phyloP scores from a whole-genome alignment of 2,329 filamentous ascomycete genomes.

The Fusarium chuoi region DNA sequence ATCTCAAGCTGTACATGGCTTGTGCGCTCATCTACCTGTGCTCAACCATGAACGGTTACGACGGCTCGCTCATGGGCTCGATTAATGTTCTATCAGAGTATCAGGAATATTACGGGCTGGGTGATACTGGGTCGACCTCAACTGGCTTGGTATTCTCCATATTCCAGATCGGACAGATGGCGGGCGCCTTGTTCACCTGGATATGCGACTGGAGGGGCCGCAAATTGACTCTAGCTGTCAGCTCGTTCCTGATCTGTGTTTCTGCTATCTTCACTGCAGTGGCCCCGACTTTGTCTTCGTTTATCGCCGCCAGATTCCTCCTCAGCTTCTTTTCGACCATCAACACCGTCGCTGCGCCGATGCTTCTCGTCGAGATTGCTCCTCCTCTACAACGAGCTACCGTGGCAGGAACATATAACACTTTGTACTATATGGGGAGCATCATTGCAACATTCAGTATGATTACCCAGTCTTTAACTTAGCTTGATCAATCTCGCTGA shows the following conservation, averaged over 20 bases:
- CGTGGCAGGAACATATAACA: not conserved
- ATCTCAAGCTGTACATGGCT: not conserved
- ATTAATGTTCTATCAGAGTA: not conserved
- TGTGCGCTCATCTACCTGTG: not conserved
- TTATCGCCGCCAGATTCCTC: not conserved
- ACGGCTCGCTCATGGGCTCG: not conserved
- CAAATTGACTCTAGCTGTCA: not conserved
- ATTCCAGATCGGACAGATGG: not conserved
- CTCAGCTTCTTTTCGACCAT: not conserved
- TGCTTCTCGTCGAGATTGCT: not conserved
- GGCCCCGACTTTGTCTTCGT: not conserved
- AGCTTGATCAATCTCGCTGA: accelerated
- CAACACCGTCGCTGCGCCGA: not conserved
- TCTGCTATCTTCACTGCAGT: not conserved
- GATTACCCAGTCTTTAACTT: accelerated
- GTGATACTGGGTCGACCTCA: not conserved
- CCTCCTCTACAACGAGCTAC: not conserved
- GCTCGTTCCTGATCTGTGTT: not conserved
- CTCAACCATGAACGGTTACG: not conserved
- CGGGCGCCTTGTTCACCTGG: not conserved
- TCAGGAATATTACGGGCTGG: not conserved
- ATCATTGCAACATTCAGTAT: not conserved
- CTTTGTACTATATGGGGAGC: not conserved
- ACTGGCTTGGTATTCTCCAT: not conserved
- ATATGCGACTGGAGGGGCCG: not conserved